Percentiles rank a stretch among this genome's conserved stretches.
These are phyloP conservation scores for Pythium brachiatum DNA, from an alignment of 352 stramenopile species.

Conservation along the genomic window DNA sequence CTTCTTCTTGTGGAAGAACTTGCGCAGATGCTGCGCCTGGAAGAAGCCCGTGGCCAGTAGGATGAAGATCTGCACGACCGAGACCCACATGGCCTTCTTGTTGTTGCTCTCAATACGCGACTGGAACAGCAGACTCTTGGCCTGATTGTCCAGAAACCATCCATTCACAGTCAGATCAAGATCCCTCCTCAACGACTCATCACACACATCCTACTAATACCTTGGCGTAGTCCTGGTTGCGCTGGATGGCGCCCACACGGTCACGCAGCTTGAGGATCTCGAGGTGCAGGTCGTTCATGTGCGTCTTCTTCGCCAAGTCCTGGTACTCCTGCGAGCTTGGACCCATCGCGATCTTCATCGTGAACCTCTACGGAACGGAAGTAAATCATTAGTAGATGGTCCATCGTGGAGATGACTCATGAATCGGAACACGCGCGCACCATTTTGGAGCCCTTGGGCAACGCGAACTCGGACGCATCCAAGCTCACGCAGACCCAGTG, in stretches of 20 bases:
- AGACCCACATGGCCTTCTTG: constrained; percentile 75
- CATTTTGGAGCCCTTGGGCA: constrained; percentile 62
- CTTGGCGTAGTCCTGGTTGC: constrained; percentile 84
- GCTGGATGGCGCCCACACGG: constrained; percentile 74
- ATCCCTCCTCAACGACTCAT: not conserved
- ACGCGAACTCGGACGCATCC: constrained; percentile 58
- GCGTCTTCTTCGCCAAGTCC: constrained; percentile 77
- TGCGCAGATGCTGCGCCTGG: constrained; percentile 75
- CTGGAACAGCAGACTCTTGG: constrained; percentile 72
- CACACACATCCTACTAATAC: constrained; percentile 19
- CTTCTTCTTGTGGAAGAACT: constrained; percentile 87
- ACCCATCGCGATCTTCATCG: constrained; percentile 67
- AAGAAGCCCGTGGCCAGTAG: constrained; percentile 68
- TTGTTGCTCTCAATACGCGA: constrained; percentile 80
- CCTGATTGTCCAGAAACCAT: constrained; percentile 22
- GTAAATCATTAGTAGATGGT: not conserved
- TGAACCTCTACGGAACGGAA: constrained; percentile 52
- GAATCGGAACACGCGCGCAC: constrained; percentile 24
- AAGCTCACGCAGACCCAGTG: constrained; percentile 78
- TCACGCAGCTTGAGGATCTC: constrained; percentile 80
- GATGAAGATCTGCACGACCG: constrained; percentile 73
- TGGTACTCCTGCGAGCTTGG: constrained; percentile 76
- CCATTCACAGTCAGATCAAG: not conserved
- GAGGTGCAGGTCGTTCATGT: constrained; percentile 79
- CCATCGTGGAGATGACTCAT: not conserved